phyloP scores from a whole-genome alignment of 345 rosid genomes.

The Eucalyptus melliodora region DNA sequence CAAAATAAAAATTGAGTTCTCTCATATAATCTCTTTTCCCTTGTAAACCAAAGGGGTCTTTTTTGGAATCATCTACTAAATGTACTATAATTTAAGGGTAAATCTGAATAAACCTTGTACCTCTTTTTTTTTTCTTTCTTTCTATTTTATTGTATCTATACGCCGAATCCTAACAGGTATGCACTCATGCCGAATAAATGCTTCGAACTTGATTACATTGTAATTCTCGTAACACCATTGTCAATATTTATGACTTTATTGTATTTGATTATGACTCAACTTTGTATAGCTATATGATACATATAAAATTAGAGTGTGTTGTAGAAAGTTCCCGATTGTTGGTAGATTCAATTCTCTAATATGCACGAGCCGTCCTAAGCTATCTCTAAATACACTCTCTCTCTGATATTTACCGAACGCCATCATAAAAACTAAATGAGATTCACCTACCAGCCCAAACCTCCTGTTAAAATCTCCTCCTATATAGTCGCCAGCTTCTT shows the following conservation, averaged over 20 bases:
- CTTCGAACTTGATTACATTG: too few relatives aligned
- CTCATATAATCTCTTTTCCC: too few relatives aligned
- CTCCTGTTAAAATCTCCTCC: neutral
- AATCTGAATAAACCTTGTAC: too few relatives aligned
- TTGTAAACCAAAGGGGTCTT: too few relatives aligned
- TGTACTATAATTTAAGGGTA: too few relatives aligned
- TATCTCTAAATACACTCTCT: neutral
- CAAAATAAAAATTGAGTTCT: too few relatives aligned
- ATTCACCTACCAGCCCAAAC: neutral
- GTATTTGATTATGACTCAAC: neutral
- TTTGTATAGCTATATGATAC: neutral
- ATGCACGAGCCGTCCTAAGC: neutral
- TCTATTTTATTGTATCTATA: neutral
- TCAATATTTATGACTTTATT: too few relatives aligned
- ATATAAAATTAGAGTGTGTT: neutral
- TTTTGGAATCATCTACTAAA: too few relatives aligned
- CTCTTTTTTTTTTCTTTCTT: neutral
- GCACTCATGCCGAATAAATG: neutral
- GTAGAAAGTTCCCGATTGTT: neutral
- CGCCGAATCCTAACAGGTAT: fast-evolving
- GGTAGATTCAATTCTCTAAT: neutral
- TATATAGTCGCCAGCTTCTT: neutral
- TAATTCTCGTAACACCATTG: fast-evolving
- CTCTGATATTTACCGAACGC: neutral
- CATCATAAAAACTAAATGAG: neutral